Base-by-base conservation (phyloP, 192 early-diverging fungal genomes). In the Geosiphon pyriformis region DNA sequence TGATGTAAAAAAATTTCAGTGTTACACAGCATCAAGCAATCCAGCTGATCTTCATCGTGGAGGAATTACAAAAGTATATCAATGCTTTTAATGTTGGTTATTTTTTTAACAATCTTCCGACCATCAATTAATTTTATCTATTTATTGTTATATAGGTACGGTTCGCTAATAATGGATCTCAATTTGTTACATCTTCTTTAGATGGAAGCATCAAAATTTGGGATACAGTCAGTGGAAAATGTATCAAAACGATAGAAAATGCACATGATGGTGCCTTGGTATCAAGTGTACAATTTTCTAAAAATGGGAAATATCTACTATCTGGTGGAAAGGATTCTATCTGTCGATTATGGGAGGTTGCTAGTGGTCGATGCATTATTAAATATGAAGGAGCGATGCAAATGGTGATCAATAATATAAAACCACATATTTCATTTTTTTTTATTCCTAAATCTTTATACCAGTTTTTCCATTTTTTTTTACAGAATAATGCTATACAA, bases 151-250 rank as follows among this genome's bases (percentile, higher is more conserved):
- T 73, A 78, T 29, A 79, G 90, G 77, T 89, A 92, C 32, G 76
- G 86, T 62, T 90, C 63, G 78, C 92, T 0, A 64, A 76, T 18
- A 83, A 80, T 7, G 94, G 92, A 10, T 74, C 75, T 6, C 69
- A 90, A 32, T 88, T 96, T 65, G 89, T 86, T 23, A 83, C 88
- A n/a, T 80, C 85, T 3, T 88, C 88, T 4, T 74, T 85, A 58
- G 95, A 98, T 76, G 95, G 94, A 0, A 80, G 85, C 3, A 86
- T 95, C 47, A 89, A 91, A 68, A 72, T 96, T 12, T 96, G 92
- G 88, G 92, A 96, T 73, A 84, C 82, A 12, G 88, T 90, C 4
- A 80, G 79, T 0, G 89, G 92, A 1, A 80, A 81, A 26, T 92
- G 90, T 68, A 80, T 90, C 20, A 83, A 82, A 47, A 90, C 89